Base-by-base conservation (phyloP, 2,329 filamentous ascomycete genomes). In the Cladosporium sp. region DNA sequence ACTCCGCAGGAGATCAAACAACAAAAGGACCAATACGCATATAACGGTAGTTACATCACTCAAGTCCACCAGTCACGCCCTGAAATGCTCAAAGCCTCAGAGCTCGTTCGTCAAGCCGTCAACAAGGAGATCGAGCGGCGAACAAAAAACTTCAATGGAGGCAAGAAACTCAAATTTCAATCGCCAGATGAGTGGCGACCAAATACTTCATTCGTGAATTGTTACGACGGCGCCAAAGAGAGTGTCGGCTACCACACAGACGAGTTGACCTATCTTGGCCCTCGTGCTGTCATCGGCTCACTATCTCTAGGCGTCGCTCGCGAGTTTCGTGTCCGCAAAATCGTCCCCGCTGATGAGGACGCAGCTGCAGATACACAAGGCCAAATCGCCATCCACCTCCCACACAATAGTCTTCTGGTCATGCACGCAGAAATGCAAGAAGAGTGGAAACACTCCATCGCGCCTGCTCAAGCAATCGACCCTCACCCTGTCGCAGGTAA, bases 351-450 rank as follows among this genome's bases (percentile, higher is more conserved):
- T 64, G 80, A 81, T 34, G 73, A 67, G 18, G 71, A 79, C 62
- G 73, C 75, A 36, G 74, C 74, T 14, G 81, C 85, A 1, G 90
- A 95, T 69, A 84, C 85, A 0, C 87, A 91, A 73, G 94, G 93
- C 4, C 93, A 97, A 75, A 94, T 98, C 66, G 88, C 92, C 0
- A 95, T 98, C 52, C 92, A 97, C 72, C 87, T 98, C 0, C 94
- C 94, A 0, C 95, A 98, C 78, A 98, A 98, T 77, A 96, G 92
- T 0, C 85, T 98, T 0, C 84, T 99, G 0, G 84, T 98, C 11
- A 98, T 99, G 95, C 93, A 98, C 74, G 93, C 94, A 0, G 92
- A 96, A 75, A 98, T 97, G 92, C 94, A 98, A 75, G 94, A 98
- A 75, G 90, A 91, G 75, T 98, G 93, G 93, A 98, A 97, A 77